These are phyloP conservation scores for Fomitopsis palustris DNA, from an alignment of 1,284 basidiomycete species.

Conservation along the genomic window DNA sequence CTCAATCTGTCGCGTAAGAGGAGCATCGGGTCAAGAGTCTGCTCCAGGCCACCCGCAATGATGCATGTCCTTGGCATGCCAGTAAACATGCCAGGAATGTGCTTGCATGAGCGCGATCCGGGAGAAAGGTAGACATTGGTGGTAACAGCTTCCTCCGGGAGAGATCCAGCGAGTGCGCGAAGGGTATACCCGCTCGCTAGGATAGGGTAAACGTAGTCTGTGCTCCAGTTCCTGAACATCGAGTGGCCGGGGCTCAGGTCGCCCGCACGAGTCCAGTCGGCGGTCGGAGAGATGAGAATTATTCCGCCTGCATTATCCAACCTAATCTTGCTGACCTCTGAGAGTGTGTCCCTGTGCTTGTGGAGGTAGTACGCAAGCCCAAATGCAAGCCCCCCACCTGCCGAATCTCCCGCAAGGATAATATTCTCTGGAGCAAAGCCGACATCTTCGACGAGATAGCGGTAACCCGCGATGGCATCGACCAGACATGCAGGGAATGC, in stretches of 20 bases:
- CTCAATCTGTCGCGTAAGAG: conserved; percentile 22
- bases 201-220: conserved; percentile 38
- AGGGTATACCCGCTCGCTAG: conserved; percentile 27
- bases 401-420: conserved; percentile 48
- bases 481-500: conserved; percentile 46
- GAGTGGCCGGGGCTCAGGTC: conserved; percentile 31
- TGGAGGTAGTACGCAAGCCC: conserved; percentile 33
- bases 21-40: conserved; percentile 45
- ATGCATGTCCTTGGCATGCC: conserved; percentile 57
- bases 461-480: conserved; percentile 43
- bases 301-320: conserved; percentile 28
- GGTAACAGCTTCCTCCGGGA: conserved; percentile 36
- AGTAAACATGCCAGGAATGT: conserved; percentile 37
- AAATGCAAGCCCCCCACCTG: conserved; percentile 42
- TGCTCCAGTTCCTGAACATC: conserved; percentile 24
- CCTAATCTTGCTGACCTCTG: not conserved
- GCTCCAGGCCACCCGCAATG: conserved; percentile 49
- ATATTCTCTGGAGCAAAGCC: conserved; percentile 41
- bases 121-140: conserved; percentile 55
- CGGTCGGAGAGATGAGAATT: conserved; percentile 56
- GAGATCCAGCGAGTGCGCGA: conserved; percentile 39
- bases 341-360: conserved; percentile 4
- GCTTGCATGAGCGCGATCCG: conserved; percentile 37
- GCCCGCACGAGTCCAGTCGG: conserved; percentile 41
- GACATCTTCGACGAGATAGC: conserved; percentile 35